phyloP scores from a whole-genome alignment of 106 monocot species.

The Acorus gramineus region DNA sequence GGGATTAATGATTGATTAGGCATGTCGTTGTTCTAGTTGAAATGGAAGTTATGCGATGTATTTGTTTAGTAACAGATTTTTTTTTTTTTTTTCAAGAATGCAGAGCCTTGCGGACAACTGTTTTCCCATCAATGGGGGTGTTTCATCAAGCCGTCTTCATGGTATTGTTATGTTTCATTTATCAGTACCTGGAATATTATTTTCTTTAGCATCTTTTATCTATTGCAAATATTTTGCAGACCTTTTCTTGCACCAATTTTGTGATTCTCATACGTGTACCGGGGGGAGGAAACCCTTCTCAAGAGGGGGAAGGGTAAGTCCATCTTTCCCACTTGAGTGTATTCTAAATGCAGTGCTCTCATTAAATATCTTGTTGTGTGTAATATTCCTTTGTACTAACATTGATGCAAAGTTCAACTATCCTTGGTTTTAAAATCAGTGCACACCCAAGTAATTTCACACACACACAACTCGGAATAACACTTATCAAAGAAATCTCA shows the following conservation, averaged over 20 bases:
- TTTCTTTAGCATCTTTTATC: not conserved
- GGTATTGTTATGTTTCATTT: constrained; percentile 26
- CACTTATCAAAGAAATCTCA: too few species aligned
- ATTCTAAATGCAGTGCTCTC: too few species aligned
- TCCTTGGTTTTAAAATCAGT: too few species aligned
- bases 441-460: too few species aligned
- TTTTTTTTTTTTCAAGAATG: constrained; percentile 2
- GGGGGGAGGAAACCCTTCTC: constrained; percentile 68
- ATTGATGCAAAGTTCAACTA: too few species aligned
- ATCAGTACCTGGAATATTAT: not conserved
- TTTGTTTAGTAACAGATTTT: not conserved
- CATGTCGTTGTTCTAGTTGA: not conserved
- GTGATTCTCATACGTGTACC: constrained; percentile 85
- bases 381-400: too few species aligned
- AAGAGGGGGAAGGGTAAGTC: constrained; percentile 67
- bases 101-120: constrained; percentile 93
- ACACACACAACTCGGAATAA: too few species aligned
- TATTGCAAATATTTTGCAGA: constrained; percentile 31
- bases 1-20: too few species aligned
- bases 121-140: constrained; percentile 63
- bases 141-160: constrained; percentile 76
- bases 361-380: too few species aligned
- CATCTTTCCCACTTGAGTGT: not conserved
- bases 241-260: constrained; percentile 88
- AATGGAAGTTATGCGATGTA: not conserved